Evolutionary conservation across 192 early-diverging fungal species (phyloP), one percentile per base, ranked within the genome.

Genomic region (Coemansia sp.): DNA sequence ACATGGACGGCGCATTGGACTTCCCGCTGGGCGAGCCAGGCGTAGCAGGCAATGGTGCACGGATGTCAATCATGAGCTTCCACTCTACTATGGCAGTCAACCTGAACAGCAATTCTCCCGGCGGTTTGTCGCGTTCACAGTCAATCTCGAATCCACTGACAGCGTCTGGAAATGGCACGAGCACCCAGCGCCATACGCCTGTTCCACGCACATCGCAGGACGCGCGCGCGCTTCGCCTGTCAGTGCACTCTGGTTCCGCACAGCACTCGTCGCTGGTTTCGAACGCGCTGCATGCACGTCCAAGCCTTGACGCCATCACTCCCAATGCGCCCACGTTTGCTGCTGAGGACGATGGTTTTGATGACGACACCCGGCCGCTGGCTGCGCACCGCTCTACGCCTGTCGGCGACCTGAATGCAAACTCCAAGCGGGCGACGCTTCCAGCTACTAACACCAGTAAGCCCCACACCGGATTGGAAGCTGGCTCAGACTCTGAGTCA

Each of bases 21-120:
- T 63, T 32, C 5, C 58, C 64, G 16, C 70, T 78, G 9, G 67
- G 70, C 25, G 67, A 60, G 23, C 62, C 64, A 8, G 58, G 65
- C 0, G 64, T 63, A 24, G 70, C 67, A 0, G 54, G 47, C n/a
- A 60, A 55, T 30, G 70, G 47, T 3, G 66, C 66, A 1, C 76
- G 76, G 31, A 31, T 72, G 49, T 78, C 76, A 12, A 65, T 78
- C 38, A 62, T 62, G 60, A 78, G 76, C 67, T 78, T 69, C 64
- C 66, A 65, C 28, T 69, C 76, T 25, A 78, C 72, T 34, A 62
- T 78, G 62, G 76, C 70, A 2, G 69, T 66, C 32, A 69, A 78
- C 56, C 26, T 78, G 14, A 65, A 69, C 51, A 54, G 60, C 0
- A 63, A 69, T 25, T 41, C 54, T 7, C 59, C 41, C 25, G 58